phyloP scores from a whole-genome alignment of 2,329 filamentous ascomycete genomes.

The Colletotrichum orchidophilum region DNA sequence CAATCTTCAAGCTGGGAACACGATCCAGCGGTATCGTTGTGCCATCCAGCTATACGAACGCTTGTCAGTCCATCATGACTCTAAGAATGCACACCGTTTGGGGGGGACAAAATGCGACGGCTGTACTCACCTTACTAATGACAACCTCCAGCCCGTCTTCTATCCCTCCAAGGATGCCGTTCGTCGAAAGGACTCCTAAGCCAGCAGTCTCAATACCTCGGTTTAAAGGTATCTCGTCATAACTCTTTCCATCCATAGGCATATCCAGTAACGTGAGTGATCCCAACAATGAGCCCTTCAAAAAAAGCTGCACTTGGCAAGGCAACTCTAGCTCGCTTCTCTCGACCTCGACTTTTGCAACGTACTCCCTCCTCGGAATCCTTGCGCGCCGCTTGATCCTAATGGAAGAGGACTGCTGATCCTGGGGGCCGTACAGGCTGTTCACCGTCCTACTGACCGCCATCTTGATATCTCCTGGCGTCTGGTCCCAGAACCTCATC shows the following conservation, averaged over 20 bases:
- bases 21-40: slow-evolving; percentile 37
- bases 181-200: neutral
- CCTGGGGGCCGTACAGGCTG: slow-evolving; percentile 52
- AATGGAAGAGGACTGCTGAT: slow-evolving; percentile 5
- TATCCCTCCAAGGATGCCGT: neutral
- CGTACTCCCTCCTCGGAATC: slow-evolving; percentile 41
- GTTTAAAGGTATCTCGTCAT: slow-evolving; percentile 45
- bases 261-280: slow-evolving; percentile 47
- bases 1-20: slow-evolving; percentile 48
- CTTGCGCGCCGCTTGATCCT: neutral
- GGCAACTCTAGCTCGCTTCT: slow-evolving; percentile 48
- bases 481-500: slow-evolving; percentile 60
- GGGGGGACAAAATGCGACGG: neutral
- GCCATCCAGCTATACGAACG: slow-evolving; percentile 43
- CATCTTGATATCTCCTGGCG: slow-evolving; percentile 65
- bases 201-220: slow-evolving; percentile 22
- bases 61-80: neutral
- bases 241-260: slow-evolving; percentile 45
- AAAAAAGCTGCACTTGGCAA: slow-evolving; percentile 46
- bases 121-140: slow-evolving; percentile 43
- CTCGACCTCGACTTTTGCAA: slow-evolving; percentile 48
- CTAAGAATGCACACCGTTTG: neutral
- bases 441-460: slow-evolving; percentile 68
- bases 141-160: slow-evolving; percentile 40
- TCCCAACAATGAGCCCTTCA: slow-evolving; percentile 42